Evolutionary conservation across 164 flowering plant genomes (phyloP).

Genomic region (Houttuynia cordata): DNA sequence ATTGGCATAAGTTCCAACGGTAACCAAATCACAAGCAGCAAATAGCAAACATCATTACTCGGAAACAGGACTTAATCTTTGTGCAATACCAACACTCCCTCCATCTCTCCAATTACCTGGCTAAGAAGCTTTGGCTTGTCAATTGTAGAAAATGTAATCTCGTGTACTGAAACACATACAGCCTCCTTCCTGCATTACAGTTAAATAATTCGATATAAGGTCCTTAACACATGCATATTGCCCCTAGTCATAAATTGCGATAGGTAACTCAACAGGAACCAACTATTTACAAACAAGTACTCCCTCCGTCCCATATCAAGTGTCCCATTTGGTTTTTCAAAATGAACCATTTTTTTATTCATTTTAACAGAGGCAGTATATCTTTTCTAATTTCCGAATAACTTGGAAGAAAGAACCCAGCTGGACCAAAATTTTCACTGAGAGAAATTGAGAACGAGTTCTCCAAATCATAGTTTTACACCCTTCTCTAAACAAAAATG

Average conservation of each 20-base stretch:
- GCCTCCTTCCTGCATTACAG: constrained; percentile 48
- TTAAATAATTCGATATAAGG: neutral
- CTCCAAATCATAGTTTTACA: no score
- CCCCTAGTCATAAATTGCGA: neutral
- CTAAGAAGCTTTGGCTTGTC: constrained; percentile 98
- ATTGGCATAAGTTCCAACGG: neutral
- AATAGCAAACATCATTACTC: neutral
- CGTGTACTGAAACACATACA: constrained; percentile 47
- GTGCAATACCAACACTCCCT: neutral
- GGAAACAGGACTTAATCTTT: neutral
- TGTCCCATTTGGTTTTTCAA: no score
- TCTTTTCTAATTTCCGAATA: no score
- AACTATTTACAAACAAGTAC: neutral
- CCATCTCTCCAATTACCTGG: constrained; percentile 40
- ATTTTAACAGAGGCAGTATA: no score
- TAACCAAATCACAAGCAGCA: neutral
- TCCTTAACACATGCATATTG: neutral
- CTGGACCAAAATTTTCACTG: no score
- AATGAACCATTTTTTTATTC: no score
- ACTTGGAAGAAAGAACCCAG: no score
- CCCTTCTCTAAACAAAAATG: no score
- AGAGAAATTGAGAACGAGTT: no score
- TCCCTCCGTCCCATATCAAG: no score
- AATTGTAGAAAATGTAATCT: constrained; percentile 73
- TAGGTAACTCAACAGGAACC: neutral